Evolutionary conservation across 2,329 filamentous ascomycete genomes (phyloP), one percentile per base, ranked within the genome.

Genomic region (Cyphellophora attinorum): DNA sequence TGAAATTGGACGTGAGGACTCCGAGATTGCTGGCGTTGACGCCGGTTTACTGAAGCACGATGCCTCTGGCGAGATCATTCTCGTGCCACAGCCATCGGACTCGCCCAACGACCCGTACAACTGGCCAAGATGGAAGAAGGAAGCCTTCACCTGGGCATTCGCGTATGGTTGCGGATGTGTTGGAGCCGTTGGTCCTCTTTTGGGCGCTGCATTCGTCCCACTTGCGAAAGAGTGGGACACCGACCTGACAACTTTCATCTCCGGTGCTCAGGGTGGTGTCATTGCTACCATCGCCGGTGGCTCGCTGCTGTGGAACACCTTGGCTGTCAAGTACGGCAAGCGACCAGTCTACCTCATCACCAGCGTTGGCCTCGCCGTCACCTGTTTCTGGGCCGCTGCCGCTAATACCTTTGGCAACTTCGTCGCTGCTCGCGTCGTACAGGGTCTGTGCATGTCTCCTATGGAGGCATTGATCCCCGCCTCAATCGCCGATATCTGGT

Each of bases 401-500:
- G 36, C 35, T 5, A 35, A 39, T 5, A 29, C 25, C 5, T 46
- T 34, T 28, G 19, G 29, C 10, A 37, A 39, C 5, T 28, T 46
- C 5, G 36, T 44, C 6, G 44, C 39, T n/a, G 35, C 41, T 5
- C 25, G 44, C 11, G 42, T 40, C 8, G 11, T 46, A 8, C 39
- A 42, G 44, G 15, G 36, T 42, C 25, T 42, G 41, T 42, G 60
- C 56, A 35, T 61, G 57, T 56, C 57, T 4, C 58, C 58, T 0
- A 51, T 61, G 44, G 58, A 61, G 31, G 57, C 58, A 1, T 46
- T 63, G 11, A 50, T 64, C 11, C 55, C 54, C 1, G 58, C 60
- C 6, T 59, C 58, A 1, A 62, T 64, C 40, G 52, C 53, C 2
- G 61, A 64, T 48, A 51, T 64, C 13, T 64, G 58, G 53, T 63